Evolutionary conservation across 1,284 basidiomycete genomes (phyloP).

Genomic region (Leccinum pachyderme): DNA sequence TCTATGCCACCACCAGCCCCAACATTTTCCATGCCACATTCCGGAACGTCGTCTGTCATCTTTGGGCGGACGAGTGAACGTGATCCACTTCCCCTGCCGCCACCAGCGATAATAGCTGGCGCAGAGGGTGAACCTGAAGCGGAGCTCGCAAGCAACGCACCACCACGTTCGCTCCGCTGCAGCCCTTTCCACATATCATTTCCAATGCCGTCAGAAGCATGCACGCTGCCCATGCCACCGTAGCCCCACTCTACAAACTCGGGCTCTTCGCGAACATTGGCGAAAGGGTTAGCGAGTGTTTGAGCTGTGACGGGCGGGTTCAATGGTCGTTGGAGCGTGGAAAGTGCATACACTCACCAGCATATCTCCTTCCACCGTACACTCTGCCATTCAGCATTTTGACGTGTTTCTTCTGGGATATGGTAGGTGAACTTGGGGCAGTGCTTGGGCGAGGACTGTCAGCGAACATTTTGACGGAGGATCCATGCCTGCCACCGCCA

Average conservation of each 20-base stretch:
- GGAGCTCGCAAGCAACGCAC: slow-evolving; percentile 22
- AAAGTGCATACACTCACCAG: slow-evolving; percentile 24
- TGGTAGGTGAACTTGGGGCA: slow-evolving; percentile 5
- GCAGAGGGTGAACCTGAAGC: background rate
- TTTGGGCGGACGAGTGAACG: slow-evolving; percentile 12
- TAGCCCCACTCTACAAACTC: slow-evolving; percentile 86
- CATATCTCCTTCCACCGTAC: slow-evolving; percentile 55
- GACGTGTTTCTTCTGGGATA: slow-evolving; percentile 32
- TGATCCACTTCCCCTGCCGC: slow-evolving; percentile 12
- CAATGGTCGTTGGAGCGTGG: background rate
- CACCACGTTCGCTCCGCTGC: slow-evolving; percentile 29
- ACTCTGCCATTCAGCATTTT: slow-evolving; percentile 77
- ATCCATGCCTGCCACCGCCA: slow-evolving; percentile 30
- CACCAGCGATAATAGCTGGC: background rate
- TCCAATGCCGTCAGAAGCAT: slow-evolving; percentile 30
- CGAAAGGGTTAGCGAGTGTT: slow-evolving; percentile 47
- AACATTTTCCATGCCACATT: slow-evolving; percentile 26
- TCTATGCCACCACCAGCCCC: slow-evolving; percentile 26
- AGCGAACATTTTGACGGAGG: slow-evolving; percentile 7
- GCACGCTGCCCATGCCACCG: slow-evolving; percentile 77
- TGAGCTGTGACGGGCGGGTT: slow-evolving; percentile 9
- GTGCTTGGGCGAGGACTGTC: slow-evolving; percentile 17
- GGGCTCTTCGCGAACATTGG: slow-evolving; percentile 54
- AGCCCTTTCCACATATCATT: slow-evolving; percentile 33
- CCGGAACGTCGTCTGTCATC: slow-evolving; percentile 20